phyloP scores from a whole-genome alignment of 192 early-diverging fungal genomes.

The Endogone sp. region DNA sequence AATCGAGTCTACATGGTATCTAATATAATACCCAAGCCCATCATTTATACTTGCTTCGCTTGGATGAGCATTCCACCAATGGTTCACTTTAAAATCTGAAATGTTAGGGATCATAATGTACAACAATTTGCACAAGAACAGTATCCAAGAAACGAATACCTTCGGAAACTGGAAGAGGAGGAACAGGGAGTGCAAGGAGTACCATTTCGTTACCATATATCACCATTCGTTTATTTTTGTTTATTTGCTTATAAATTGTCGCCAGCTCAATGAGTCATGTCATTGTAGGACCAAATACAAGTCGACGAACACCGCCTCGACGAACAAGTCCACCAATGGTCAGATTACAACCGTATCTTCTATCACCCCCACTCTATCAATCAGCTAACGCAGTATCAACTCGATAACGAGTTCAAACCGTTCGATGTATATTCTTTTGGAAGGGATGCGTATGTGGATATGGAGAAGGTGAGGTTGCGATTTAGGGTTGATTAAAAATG shows the following conservation, averaged over 20 bases:
- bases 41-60: too few relatives aligned
- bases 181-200: conserved; percentile 16
- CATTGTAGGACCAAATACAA: neutral
- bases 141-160: conserved; percentile 20
- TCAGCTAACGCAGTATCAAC: conserved; percentile 34
- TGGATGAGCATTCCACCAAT: too few relatives aligned
- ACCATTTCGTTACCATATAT: too few relatives aligned
- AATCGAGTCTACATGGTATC: conserved; percentile 22
- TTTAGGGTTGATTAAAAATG: too few relatives aligned
- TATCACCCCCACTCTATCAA: conserved; percentile 68
- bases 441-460: conserved; percentile 36
- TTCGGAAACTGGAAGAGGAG: conserved; percentile 24
- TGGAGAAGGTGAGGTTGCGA: conserved; percentile 46
- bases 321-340: conserved; percentile 59
- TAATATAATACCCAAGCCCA: neutral
- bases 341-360: conserved; percentile 75
- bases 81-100: too few relatives aligned
- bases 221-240: too few relatives aligned
- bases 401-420: conserved; percentile 40
- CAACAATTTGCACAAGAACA: neutral
- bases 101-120: conserved; percentile 22
- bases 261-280: too few relatives aligned
- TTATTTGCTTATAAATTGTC: too few relatives aligned
- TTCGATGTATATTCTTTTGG: conserved; percentile 52
- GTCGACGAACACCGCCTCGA: conserved; percentile 46